Base-by-base conservation (phyloP, 345 rosid species). In the Pugionium dolabratum region DNA sequence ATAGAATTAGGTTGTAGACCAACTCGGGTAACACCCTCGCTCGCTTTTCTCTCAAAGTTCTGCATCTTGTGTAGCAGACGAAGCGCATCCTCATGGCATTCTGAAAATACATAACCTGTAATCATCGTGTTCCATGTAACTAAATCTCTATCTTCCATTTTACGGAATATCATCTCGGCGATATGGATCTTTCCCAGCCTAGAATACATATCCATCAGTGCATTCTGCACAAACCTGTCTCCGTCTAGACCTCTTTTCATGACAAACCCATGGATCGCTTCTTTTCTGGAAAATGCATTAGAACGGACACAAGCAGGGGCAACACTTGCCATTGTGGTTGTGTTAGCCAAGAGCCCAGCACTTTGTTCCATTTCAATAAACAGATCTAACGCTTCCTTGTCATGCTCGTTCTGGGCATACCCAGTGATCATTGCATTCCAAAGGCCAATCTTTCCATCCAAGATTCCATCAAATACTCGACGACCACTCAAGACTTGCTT, bases 351-450 rank as follows among this genome's bases (percentile, higher is more conserved):
- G 66, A 88, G 74, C 35, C 87, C 86, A 48, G 73, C 78, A 46
- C 40, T 71, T 54, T 78, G 79, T 75, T 81, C 89, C 97, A 93
- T 88, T 72, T 82, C 83, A 55, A 81, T 72, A 69, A 88, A 93
- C 69, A 93, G 74, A 64, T 40, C 72, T 75, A 86, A 75, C 0
- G 97, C 98, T 64, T 88, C 81, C 39, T 79, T 72, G 64, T 86
- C 84, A 46, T 66, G 69, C 75, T 86, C 90, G 54, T 85, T 84
- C 66, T 86, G 96, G 3, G 92, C 83, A 83, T 83, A 90, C 6
- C 98, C 97, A 54, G 92, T 56, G 49, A 93, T 85, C 96, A 93
- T 88, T 41, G 98, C 94, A 81, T 90, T 93, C 97, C 94, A 93
- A 55, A 90, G 71, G 10, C 75, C 92, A 54, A 75, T 77, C 76